Conservation (phyloP, 192 early-diverging fungal genomes). For the Backusella macrospora region DNA sequence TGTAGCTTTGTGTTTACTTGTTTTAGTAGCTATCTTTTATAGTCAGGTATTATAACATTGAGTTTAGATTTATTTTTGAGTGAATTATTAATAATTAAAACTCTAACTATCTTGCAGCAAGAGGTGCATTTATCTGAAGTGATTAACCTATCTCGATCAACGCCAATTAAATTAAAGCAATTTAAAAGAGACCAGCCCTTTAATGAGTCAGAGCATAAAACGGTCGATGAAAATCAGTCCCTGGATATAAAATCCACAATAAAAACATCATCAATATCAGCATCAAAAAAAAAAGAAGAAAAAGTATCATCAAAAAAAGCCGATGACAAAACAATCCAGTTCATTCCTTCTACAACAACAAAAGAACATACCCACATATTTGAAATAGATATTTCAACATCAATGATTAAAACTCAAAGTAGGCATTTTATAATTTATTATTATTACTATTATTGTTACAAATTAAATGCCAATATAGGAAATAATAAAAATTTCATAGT, state of each 20-base stretch:
- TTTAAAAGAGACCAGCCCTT: not conserved
- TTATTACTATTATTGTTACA: no score
- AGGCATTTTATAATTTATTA: not conserved
- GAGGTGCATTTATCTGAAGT: not conserved
- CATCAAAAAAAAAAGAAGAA: not conserved
- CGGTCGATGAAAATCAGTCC: not conserved
- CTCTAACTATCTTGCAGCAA: slow-evolving; percentile 7
- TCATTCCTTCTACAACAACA: not conserved
- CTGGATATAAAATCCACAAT: not conserved
- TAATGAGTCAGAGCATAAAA: not conserved
- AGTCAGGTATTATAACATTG: not conserved
- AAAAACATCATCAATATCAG: not conserved
- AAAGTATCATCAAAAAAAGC: not conserved
- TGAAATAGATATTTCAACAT: not conserved
- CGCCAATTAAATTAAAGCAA: slow-evolving; percentile 8
- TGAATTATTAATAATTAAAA: not conserved
- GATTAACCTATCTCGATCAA: not conserved
- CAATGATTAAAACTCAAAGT: not conserved
- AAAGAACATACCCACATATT: not conserved
- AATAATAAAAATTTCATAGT: not conserved
- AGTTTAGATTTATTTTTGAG: not conserved
- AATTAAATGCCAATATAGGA: not conserved
- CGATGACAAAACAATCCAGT: not conserved
- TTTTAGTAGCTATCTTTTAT: not conserved
- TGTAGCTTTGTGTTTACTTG: slow-evolving; percentile 2